phyloP scores from a whole-genome alignment of 2,329 filamentous ascomycete species.

The Aspergillus pseudonomiae region DNA sequence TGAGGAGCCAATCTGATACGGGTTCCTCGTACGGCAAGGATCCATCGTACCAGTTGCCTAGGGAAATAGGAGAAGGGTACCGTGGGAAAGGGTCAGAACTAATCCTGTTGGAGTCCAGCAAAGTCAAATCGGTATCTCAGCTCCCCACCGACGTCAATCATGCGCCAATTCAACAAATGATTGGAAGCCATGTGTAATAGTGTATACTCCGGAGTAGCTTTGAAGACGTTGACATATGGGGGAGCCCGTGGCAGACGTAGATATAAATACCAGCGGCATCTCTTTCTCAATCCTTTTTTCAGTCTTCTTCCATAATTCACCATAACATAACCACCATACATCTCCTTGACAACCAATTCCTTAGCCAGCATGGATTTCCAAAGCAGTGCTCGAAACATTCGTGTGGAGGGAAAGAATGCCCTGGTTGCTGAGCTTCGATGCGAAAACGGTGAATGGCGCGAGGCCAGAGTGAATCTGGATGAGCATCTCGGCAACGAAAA shows the following conservation, averaged over 20 bases:
- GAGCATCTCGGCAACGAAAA: constrained; percentile 20
- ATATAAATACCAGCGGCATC: constrained; percentile 8
- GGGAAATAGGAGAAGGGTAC: neutral
- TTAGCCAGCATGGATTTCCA: constrained; percentile 26
- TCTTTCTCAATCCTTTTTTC: neutral
- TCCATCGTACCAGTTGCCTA: constrained; percentile 8
- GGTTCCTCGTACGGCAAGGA: neutral
- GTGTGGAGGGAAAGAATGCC: constrained; percentile 15
- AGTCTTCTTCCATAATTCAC: neutral
- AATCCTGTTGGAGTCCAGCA: neutral
- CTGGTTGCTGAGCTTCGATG: constrained; percentile 17
- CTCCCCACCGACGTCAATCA: constrained; percentile 2
- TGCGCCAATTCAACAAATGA: constrained; percentile 10
- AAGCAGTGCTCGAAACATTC: constrained; percentile 17
- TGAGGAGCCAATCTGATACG: constrained; percentile 4
- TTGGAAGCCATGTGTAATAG: constrained; percentile 11
- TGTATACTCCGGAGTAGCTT: neutral
- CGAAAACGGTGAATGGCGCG: constrained; percentile 7
- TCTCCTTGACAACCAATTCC: neutral
- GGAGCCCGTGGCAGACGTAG: neutral
- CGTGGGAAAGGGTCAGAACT: neutral
- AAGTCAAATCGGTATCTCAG: neutral
- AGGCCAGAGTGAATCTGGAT: constrained; percentile 21
- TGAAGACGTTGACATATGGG: neutral
- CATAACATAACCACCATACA: neutral